Evolutionary conservation across 169 alveolate species (phyloP).

Genomic region (Besnoitia besnoiti): DNA sequence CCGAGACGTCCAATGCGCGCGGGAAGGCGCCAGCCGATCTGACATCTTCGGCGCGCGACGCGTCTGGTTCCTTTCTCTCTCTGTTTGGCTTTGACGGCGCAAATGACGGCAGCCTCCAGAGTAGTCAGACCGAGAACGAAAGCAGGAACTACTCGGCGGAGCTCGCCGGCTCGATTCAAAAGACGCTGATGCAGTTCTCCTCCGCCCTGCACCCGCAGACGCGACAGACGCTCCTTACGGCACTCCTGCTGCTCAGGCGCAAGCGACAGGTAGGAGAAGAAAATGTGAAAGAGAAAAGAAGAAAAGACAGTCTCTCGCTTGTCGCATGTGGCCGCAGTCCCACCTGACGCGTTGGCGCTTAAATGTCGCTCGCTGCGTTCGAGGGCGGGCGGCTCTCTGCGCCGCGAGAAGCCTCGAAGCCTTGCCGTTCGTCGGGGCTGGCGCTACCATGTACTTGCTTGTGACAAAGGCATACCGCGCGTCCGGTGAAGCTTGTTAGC

Average conservation of each 20-base stretch:
- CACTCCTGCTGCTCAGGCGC: conserved; percentile 51
- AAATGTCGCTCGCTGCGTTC: too few relatives aligned
- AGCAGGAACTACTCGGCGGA: background rate
- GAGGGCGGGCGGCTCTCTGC: too few relatives aligned
- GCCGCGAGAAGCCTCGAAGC: too few relatives aligned
- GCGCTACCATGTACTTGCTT: too few relatives aligned
- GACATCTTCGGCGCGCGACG: background rate
- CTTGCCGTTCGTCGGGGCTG: too few relatives aligned
- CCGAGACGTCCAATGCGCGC: background rate
- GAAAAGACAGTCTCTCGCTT: too few relatives aligned
- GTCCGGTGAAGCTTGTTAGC: too few relatives aligned
- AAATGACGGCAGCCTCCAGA: conserved; percentile 19
- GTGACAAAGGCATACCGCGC: too few relatives aligned
- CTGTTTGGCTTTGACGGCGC: conserved; percentile 13
- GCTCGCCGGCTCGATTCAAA: background rate
- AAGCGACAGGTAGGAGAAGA: conserved; percentile 11
- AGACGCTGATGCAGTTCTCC: background rate
- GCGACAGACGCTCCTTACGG: conserved; percentile 38
- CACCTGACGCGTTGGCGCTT: too few relatives aligned
- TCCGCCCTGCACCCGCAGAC: conserved; percentile 49
- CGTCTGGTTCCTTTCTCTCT: conserved; percentile 6
- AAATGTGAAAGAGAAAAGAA: too few relatives aligned
- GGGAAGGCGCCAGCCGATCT: background rate
- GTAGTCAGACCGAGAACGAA: background rate
- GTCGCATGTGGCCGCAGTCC: too few relatives aligned